Evolutionary conservation across 2,329 filamentous ascomycete genomes (phyloP), one percentile per base, ranked within the genome.

Genomic region (Parastagonospora avenae): DNA sequence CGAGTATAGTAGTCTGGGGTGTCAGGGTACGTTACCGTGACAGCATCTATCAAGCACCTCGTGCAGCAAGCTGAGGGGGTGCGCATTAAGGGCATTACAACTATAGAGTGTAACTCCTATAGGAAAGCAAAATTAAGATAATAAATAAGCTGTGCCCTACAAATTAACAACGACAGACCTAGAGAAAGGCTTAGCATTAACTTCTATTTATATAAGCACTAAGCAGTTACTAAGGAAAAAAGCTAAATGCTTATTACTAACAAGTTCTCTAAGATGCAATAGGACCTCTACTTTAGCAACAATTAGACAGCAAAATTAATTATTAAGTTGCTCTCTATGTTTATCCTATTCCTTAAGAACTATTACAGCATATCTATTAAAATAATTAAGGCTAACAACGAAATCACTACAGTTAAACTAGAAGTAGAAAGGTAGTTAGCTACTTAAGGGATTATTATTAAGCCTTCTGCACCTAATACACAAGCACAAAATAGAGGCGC

Each of bases 311-410:
- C 8, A 19, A 40, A 31, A 36, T 48, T 41, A 35, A 48, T 52
- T 28, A 52, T 45, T 32, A 28, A 33, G 4, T 15, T 28, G 4
- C 8, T 45, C 4, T 32, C 48, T 31, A 15, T 10, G 4, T 12
- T 44, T 29, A 2, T 39, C 11, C 16, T n/a, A 3, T 49, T 49
- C 24, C n/a, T 49, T 12, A 32, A 43, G 27, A 31, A 39, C 15
- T 41, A 48, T 5, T 42, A 15, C 29, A 29, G 28, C 3, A 46
- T 54, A 11, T 7, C 2, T 28, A 28, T 54, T 29, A 54, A 49
- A 29, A 42, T 54, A 2, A 54, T 54, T 44, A 47, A n/a, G n/a
- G n/a, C n/a, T n/a, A n/a, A n/a, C n/a, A n/a, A n/a, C n/a, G n/a
- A n/a, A n/a, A n/a, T n/a, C n/a, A 33, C 28, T 4, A 43, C 35